Evolutionary conservation across 768 basidiomycete genomes (phyloP).

Genomic region (Suillus subalutaceus): DNA sequence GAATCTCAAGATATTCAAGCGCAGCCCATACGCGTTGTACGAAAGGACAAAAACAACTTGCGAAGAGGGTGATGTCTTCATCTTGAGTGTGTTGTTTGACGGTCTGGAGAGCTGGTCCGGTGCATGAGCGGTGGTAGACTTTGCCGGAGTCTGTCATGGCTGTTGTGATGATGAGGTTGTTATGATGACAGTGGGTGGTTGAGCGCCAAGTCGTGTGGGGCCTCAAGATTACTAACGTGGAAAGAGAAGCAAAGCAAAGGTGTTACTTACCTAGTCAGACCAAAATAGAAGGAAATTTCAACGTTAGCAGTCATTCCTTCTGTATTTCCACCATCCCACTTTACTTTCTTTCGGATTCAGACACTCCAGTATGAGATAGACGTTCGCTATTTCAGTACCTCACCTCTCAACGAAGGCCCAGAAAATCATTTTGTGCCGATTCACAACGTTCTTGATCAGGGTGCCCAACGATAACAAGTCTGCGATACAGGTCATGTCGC

Average conservation of each 20-base stretch:
- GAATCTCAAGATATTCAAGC: conserved; percentile 68
- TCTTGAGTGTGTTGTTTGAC: conserved; percentile 49
- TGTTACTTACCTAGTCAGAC: too few species aligned
- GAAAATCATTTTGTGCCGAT: neutral
- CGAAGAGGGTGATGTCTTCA: conserved; percentile 67
- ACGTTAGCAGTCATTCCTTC: too few species aligned
- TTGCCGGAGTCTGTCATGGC: conserved; percentile 38
- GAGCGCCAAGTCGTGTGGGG: neutral
- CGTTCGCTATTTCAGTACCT: neutral
- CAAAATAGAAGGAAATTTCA: too few species aligned
- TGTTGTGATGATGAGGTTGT: neutral
- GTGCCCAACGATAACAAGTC: neutral
- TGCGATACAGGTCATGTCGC: neutral
- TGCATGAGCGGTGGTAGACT: conserved; percentile 43
- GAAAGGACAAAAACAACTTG: conserved; percentile 78
- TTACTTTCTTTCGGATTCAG: neutral
- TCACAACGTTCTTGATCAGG: neutral
- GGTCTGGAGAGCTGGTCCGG: conserved; percentile 58
- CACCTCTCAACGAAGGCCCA: neutral
- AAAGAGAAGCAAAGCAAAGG: too few species aligned
- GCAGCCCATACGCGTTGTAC: conserved; percentile 82
- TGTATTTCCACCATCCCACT: too few species aligned
- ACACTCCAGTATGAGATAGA: too few species aligned
- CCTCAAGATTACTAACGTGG: too few species aligned
- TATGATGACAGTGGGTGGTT: neutral